Conservation (phyloP, 1,284 basidiomycete species). For the Fomitopsis betulina region DNA sequence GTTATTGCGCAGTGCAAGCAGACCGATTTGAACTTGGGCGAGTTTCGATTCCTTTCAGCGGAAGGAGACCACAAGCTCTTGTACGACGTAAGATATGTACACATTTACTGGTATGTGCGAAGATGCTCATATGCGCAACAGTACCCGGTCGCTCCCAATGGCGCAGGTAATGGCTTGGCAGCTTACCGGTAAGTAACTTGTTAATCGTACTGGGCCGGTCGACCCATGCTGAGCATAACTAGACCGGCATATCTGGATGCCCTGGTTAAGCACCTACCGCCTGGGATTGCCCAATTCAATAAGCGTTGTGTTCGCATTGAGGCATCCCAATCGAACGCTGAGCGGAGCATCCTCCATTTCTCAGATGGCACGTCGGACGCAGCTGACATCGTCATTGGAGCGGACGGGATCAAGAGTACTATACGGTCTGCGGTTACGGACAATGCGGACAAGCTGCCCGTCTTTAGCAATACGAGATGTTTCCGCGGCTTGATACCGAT, state of each 20-base stretch:
- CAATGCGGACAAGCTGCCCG: slow-evolving; percentile 22
- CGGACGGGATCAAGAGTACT: slow-evolving; percentile 48
- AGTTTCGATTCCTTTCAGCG: slow-evolving; percentile 41
- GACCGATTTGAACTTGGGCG: slow-evolving; percentile 24
- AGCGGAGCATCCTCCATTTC: slow-evolving; percentile 35
- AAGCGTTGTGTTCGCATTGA: slow-evolving; percentile 42
- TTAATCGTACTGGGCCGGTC: slow-evolving; percentile 7
- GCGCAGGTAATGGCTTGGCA: slow-evolving; percentile 28
- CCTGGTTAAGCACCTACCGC: slow-evolving; percentile 40
- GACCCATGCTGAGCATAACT: neutral
- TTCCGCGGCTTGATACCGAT: slow-evolving; percentile 42
- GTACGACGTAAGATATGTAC: slow-evolving; percentile 36
- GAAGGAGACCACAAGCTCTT: slow-evolving; percentile 37
- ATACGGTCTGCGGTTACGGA: slow-evolving; percentile 35
- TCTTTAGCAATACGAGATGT: slow-evolving; percentile 41
- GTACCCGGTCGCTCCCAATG: slow-evolving; percentile 15
- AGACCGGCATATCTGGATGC: slow-evolving; percentile 48
- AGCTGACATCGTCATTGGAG: slow-evolving; percentile 48
- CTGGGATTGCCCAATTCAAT: slow-evolving; percentile 40
- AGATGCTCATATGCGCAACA: neutral
- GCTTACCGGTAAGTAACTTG: slow-evolving; percentile 16
- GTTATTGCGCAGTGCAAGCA: slow-evolving; percentile 35
- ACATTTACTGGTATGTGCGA: neutral
- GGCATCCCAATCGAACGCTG: slow-evolving; percentile 17
- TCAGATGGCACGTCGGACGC: slow-evolving; percentile 41